phyloP scores from a whole-genome alignment of 2,329 filamentous ascomycete species.

The Coniella vitis region DNA sequence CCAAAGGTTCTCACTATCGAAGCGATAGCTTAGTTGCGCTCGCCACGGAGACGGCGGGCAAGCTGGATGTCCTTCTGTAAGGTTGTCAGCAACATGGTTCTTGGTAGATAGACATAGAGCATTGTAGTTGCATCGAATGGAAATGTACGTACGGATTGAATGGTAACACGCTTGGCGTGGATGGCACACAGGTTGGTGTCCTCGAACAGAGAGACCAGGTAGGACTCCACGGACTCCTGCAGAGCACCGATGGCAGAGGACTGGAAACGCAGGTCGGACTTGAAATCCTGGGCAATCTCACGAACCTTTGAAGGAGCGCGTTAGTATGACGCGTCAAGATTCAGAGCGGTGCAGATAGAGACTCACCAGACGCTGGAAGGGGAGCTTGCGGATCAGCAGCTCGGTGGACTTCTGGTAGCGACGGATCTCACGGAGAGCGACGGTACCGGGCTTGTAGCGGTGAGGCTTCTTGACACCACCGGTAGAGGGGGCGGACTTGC shows the following conservation, averaged over 20 bases:
- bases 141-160: conserved; percentile 58
- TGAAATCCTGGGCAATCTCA: conserved; percentile 95
- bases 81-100: conserved; percentile 27
- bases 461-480: conserved; percentile 97
- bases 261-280: conserved; percentile 95
- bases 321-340: conserved; percentile 17
- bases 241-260: conserved; percentile 94
- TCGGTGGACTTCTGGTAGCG: conserved; percentile 97
- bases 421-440: conserved; percentile 97
- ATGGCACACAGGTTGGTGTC: conserved; percentile 98
- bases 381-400: conserved; percentile 92
- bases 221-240: conserved; percentile 97
- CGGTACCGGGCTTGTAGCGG: conserved; percentile 84
- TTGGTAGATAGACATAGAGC: no score
- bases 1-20: conserved; percentile 13
- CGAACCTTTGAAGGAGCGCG: conserved; percentile 49
- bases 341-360: not conserved
- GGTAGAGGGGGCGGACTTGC: conserved; percentile 95
- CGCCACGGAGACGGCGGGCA: conserved; percentile 87
- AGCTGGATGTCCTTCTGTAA: conserved; percentile 87
- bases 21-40: conserved; percentile 63
- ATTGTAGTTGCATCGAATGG: not conserved
- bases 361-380: conserved; percentile 86
- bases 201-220: conserved; percentile 96
- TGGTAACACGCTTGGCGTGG: conserved; percentile 98